These are phyloP conservation scores for Fraxinus latifolia DNA, from an alignment of 305 asterid genomes.

Conservation along the genomic window DNA sequence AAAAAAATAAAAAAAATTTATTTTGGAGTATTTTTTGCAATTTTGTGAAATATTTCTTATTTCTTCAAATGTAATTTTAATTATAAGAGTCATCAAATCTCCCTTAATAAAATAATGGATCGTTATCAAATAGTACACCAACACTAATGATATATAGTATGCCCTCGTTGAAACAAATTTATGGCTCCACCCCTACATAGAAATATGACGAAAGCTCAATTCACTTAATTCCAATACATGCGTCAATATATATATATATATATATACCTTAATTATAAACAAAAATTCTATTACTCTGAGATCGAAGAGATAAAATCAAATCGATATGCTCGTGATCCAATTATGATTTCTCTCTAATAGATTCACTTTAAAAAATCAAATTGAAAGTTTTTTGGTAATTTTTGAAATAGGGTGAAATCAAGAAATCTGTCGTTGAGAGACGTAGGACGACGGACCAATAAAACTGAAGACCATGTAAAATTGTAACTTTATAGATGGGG, in stretches of 20 bases:
- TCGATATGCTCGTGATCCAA: constrained; percentile 32
- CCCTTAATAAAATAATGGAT: no score
- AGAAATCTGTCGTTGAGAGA: constrained; percentile 14
- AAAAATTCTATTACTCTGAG: constrained; percentile 19
- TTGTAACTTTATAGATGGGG: constrained; percentile 26
- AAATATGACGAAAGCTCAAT: neutral
- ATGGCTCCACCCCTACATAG: neutral
- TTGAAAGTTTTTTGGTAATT: neutral
- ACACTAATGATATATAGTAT: neutral
- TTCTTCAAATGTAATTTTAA: no score
- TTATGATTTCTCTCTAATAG: constrained; percentile 29
- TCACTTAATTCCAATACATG: constrained; percentile 23
- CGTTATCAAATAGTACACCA: no score
- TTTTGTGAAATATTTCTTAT: neutral
- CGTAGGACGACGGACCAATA: constrained; percentile 35
- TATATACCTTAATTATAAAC: constrained; percentile 28
- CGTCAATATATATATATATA: constrained; percentile 22
- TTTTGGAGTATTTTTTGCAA: neutral
- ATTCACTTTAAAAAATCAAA: neutral
- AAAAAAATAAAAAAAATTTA: no score
- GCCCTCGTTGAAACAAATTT: neutral
- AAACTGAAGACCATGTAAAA: constrained; percentile 19
- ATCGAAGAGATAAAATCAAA: constrained; percentile 11
- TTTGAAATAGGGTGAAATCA: constrained; percentile 7
- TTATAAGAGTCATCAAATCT: no score